Evolutionary conservation across 2,329 filamentous ascomycete genomes (phyloP), one percentile per base, ranked within the genome.

Genomic region (Huntiella omanensis): DNA sequence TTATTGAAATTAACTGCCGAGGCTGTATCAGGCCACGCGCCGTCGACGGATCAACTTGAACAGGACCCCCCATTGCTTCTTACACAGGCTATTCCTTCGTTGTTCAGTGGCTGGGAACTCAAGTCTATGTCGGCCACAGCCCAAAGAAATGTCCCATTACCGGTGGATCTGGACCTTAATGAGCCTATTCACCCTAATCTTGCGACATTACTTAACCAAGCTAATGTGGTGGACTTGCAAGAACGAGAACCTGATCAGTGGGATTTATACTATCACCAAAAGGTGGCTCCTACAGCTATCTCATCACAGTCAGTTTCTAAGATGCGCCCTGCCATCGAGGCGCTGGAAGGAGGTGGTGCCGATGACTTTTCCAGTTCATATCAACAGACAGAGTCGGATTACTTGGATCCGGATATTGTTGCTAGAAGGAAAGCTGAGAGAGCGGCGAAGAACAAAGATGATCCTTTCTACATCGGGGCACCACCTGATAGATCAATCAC

Each of bases 71-170:
- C 91, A 2, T 65, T 93, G 11, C 70, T 98, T 2, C 71, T 98
- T 4, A 92, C 86, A 0, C 84, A 93, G 58, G 87, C 86, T 3
- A 83, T 98, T 47, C 88, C 91, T 1, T 80, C 80, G 1, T 68
- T 98, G 2, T 96, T 96, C 58, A 69, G 71, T 4, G 86, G 87
- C 0, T 77, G 83, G 63, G 87, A 95, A 52, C 68, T 98, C 33
- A 95, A 96, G 53, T 93, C 91, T 0, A 88, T 98, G 7, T 85
- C 91, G 1, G 60, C 66, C 3, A 78, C 75, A 39, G 88, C 91
- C 3, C 85, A 96, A 58, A 73, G 70, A 44, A 93, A 94, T 55
- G 87, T 98, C 1, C 84, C 87, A 1, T 56, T 83, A 12, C 86
- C 86, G 0, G 67, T 74, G 5, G 77, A 73, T 2, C 66, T 98